Evolutionary conservation across 2,329 filamentous ascomycete genomes (phyloP).

Genomic region (Emericellopsis cladophorae): DNA sequence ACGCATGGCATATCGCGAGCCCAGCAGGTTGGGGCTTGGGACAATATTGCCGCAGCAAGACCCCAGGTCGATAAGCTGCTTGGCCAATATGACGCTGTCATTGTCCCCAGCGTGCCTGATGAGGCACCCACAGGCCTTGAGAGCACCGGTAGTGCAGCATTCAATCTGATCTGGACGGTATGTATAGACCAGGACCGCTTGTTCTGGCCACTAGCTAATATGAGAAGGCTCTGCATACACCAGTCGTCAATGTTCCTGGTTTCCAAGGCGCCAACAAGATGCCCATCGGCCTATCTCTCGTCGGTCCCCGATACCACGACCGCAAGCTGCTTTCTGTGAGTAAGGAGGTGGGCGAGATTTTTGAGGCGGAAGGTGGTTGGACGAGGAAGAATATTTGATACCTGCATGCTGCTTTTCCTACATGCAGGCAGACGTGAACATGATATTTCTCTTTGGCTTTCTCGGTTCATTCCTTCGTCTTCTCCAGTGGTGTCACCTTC

Average conservation of each 20-base stretch:
- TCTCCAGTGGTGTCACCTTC: slow-evolving; percentile 20
- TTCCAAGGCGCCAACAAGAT: slow-evolving; percentile 39
- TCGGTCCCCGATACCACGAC: slow-evolving; percentile 33
- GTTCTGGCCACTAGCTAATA: too few species aligned
- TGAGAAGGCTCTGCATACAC: slow-evolving; percentile 33
- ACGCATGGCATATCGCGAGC: slow-evolving; percentile 25
- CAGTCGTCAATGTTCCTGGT: slow-evolving; percentile 51
- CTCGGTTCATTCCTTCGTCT: not conserved
- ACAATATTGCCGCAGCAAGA: slow-evolving; percentile 33
- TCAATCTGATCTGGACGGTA: slow-evolving; percentile 36
- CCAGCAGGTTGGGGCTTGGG: slow-evolving; percentile 22
- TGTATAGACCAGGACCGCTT: slow-evolving; percentile 6
- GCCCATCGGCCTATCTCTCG: slow-evolving; percentile 46
- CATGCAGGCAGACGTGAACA: too few species aligned
- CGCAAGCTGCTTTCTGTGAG: slow-evolving; percentile 27
- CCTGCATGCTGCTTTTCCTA: too few species aligned
- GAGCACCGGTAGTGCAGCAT: slow-evolving; percentile 36
- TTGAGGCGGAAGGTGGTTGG: slow-evolving; percentile 19
- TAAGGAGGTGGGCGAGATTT: slow-evolving; percentile 21
- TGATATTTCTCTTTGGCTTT: too few species aligned
- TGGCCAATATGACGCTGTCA: slow-evolving; percentile 32
- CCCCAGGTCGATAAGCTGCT: slow-evolving; percentile 37
- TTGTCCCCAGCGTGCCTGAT: slow-evolving; percentile 43
- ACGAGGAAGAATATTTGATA: slow-evolving; percentile 2
- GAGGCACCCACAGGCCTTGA: slow-evolving; percentile 39